A percentile compares a stretch with the other conserved stretches of the same genome.
Evolutionary conservation across 805 yeast species (phyloP).

Genomic region (Teunomyces cretensis): DNA sequence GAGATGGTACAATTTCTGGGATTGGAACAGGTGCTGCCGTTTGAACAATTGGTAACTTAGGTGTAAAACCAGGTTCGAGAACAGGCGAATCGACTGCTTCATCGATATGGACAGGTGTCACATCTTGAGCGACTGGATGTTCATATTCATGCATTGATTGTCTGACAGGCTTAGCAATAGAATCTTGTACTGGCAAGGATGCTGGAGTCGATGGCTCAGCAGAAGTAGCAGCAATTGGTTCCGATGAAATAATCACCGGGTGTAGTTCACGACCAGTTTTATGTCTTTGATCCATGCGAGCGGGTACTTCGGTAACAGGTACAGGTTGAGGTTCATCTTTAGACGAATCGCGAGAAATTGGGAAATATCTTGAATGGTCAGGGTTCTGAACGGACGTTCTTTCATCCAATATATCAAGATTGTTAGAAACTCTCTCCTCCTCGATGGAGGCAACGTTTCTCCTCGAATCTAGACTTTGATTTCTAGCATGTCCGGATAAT

Average conservation of each 20-base stretch:
- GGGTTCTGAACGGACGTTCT: not conserved
- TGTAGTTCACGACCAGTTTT: not conserved
- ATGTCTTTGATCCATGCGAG: not conserved
- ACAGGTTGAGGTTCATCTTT: not conserved
- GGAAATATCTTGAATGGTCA: not conserved
- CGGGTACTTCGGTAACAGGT: not conserved
- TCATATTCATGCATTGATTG: not conserved
- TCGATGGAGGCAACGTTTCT: not conserved
- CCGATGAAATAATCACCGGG: not conserved
- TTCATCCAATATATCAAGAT: not conserved
- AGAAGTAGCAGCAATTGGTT: not conserved
- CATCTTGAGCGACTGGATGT: not conserved
- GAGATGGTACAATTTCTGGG: too few species aligned
- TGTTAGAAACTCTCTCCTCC: not conserved
- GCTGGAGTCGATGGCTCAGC: not conserved
- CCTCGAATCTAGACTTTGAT: slow-evolving; percentile 1
- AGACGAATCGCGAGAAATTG: not conserved
- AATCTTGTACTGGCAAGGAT: not conserved
- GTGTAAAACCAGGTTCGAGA: not conserved
- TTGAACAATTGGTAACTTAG: slow-evolving; percentile 1
- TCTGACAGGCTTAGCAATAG: slow-evolving; percentile 1
- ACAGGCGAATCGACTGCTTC: not conserved
- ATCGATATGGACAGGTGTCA: not conserved
- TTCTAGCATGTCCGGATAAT: not conserved
- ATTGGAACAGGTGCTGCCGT: not conserved